Evolutionary conservation across 306 rosid species (phyloP), one percentile per base, ranked within the genome.

Genomic region (Malus asiatica): DNA sequence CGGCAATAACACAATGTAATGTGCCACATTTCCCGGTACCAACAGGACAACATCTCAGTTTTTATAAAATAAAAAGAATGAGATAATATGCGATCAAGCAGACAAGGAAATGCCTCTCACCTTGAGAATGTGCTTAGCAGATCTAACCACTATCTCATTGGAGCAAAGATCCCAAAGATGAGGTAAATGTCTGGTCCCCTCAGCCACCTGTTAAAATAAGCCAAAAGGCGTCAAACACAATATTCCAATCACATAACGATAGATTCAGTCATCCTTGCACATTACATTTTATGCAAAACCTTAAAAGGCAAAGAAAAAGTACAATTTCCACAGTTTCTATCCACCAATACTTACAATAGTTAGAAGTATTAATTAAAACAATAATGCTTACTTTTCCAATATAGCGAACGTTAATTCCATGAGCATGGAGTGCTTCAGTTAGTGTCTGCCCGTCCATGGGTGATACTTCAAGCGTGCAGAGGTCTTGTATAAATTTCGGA

Each of bases 361-460:
- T 65, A 67, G 22, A 53, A 66, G 19, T 32, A 69, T 70, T 23
- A 69, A 65, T 48, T 25, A 70, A 74, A 80, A 79, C 69, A 33
- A 38, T 20, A 65, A 55, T 69, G 65, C 89, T 76, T 85, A 96
- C 99, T 76, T 89, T 92, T 84, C 99, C 99, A 78, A 96, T 86
- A 72, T 96, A 92, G 66, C 99, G 99, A 84, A 96, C 86, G 82
- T 92, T 96, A 70, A 96, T 90, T 83, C 99, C 99, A 82, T 92
- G 97, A 77, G 98, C 99, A 84, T 96, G 99, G 59, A 96, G 92
- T 65, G 97, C 99, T 85, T 96, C 99, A 67, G 97, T 90, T 74
- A 96, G 76, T 66, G 99, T 96, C 83, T 92, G 99, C 66, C 99
- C 98, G 84, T 96, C 99, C 99, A 96, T 96, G 6, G 99, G 99